phyloP scores from a whole-genome alignment of 2,329 filamentous ascomycete genomes.

The Phyllosticta citribraziliensis region DNA sequence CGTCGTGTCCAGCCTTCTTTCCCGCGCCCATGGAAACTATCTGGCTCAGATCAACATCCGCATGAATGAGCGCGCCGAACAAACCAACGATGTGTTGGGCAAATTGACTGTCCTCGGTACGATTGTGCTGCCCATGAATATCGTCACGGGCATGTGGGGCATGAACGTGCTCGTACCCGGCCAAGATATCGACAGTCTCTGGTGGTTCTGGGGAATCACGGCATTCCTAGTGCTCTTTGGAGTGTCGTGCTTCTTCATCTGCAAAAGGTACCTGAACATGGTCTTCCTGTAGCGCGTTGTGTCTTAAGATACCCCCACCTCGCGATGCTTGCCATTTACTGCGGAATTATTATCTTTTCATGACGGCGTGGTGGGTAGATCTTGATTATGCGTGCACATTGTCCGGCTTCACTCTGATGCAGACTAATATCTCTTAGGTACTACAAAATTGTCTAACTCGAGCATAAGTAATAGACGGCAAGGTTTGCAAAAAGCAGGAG shows the following conservation, averaged over 20 bases:
- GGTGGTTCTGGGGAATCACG: conserved; percentile 50
- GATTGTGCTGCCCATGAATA: conserved; percentile 97
- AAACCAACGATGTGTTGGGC: conserved; percentile 88
- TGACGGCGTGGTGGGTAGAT: not conserved
- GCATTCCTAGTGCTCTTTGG: conserved; percentile 71
- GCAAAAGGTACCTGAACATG: conserved; percentile 61
- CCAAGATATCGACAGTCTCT: conserved; percentile 64
- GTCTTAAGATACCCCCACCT: not conserved
- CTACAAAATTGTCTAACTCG: not conserved
- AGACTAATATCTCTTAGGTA: not conserved
- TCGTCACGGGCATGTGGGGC: conserved; percentile 95
- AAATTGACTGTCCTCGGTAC: conserved; percentile 93
- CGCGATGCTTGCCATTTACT: not conserved
- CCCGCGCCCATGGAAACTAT: conserved; percentile 89
- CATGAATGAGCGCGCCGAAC: conserved; percentile 96
- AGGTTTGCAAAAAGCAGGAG: not conserved
- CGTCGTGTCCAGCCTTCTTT: conserved; percentile 57
- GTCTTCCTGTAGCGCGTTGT: conserved; percentile 4
- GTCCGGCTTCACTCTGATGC: not conserved
- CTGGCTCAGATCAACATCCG: conserved; percentile 98
- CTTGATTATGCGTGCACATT: not conserved
- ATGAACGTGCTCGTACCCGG: conserved; percentile 98
- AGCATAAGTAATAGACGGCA: not conserved
- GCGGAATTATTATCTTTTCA: not conserved
- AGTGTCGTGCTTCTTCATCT: conserved; percentile 66